Base-by-base conservation (phyloP, 1,139 yeast genomes). In the Magnusiomyces ingens region DNA sequence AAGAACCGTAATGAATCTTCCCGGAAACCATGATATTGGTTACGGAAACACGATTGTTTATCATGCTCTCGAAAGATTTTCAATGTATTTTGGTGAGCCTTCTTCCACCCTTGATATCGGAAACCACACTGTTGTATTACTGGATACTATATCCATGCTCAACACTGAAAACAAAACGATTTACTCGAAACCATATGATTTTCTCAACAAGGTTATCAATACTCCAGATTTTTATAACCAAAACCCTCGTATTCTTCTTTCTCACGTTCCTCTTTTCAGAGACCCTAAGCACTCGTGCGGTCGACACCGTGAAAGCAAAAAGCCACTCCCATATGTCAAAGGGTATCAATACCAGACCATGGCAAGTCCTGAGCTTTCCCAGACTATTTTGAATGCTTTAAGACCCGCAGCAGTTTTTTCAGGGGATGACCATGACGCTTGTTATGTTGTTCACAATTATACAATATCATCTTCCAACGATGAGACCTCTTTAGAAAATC, bases 11-110 rank as follows among this genome's bases (percentile, higher is more conserved):
- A 71, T 80, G 59, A 79, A 84, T 1, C 69, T 93, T 12, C 96
- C 98, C 0, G 99, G 99, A 1, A 93, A 93, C 64, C 99, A 93
- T 67, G 99, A 93, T 67, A 88, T 93, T 60, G 99, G 99, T 0
- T 91, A 85, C 67, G 95, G 95, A 38, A 79, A 82, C 55, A 80
- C 83, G 1, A 75, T 80, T 6, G 73, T 78, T 12, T 78, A 77
- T 29, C 68, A 73, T 1, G 79, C 83, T 32, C 67, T 78, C 50
- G 71, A 80, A 35, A 73, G 98, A 59, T 93, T 91, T 68, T 71
- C 77, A 21, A 72, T 83, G 1, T 78, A 76, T 64, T 91, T 89
- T 67, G 99, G 99, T 2, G 82, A 74, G 49, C 68, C 83, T 2
- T 75, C 85, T 10, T 79, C 84, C 53, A 75, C 75, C 35, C 72